Conservation (phyloP, 2,329 filamentous ascomycete genomes). For the Diplodia intermedia region DNA sequence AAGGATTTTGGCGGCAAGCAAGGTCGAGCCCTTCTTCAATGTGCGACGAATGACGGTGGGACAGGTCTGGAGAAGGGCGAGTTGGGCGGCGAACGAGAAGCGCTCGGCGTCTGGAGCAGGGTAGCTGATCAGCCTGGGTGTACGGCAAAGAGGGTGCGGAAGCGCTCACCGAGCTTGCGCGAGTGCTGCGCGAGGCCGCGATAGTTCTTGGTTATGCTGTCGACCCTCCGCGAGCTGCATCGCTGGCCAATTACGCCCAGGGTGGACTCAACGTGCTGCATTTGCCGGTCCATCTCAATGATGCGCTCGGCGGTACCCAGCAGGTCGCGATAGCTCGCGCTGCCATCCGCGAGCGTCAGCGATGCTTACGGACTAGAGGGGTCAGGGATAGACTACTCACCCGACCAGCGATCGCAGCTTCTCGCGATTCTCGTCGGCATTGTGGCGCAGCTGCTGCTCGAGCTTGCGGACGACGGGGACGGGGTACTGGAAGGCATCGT, state of each 20-base stretch:
- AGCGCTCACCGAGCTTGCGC: slow-evolving; percentile 50
- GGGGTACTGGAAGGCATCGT: slow-evolving; percentile 72
- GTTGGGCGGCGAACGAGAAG: slow-evolving; percentile 61
- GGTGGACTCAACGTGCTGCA: slow-evolving; percentile 73
- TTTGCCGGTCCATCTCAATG: slow-evolving; percentile 82
- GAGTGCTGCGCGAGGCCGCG: slow-evolving; percentile 56
- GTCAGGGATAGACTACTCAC: slow-evolving; percentile 49
- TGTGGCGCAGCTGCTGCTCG: slow-evolving; percentile 68
- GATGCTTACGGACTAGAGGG: neutral
- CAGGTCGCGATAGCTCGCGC: slow-evolving; percentile 80
- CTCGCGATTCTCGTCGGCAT: slow-evolving; percentile 68
- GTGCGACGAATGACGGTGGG: slow-evolving; percentile 61
- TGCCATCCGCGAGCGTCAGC: slow-evolving; percentile 40
- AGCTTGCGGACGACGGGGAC: slow-evolving; percentile 67
- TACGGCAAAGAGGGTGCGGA: neutral
- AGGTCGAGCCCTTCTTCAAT: slow-evolving; percentile 58
- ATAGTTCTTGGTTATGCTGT: slow-evolving; percentile 67
- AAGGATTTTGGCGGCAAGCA: slow-evolving; percentile 67
- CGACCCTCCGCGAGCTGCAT: slow-evolving; percentile 76
- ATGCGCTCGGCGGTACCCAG: slow-evolving; percentile 94
- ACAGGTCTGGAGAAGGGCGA: slow-evolving; percentile 64
- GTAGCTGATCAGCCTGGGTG: neutral
- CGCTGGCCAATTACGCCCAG: slow-evolving; percentile 75
- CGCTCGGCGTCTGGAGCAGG: slow-evolving; percentile 49
- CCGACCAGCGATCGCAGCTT: slow-evolving; percentile 71